Evolutionary conservation across 2,329 filamentous ascomycete genomes (phyloP).

Genomic region (Epichloe brachyelytri): DNA sequence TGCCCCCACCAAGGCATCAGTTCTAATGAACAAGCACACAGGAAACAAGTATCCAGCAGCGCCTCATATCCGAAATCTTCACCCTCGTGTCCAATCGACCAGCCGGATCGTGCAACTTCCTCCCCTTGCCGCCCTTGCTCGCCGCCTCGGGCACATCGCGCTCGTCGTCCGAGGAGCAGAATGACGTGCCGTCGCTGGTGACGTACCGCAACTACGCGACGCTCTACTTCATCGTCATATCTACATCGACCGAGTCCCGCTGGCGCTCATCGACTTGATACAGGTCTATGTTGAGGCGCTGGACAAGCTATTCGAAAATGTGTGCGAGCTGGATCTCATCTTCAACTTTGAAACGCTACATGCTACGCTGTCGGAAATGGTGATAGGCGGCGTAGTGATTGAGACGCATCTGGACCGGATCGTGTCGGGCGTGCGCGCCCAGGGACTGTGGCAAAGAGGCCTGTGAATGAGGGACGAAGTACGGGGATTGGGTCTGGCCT

Average conservation of each 20-base stretch:
- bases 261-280: conserved; percentile 90
- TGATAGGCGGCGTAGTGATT: conserved; percentile 86
- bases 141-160: conserved; percentile 48
- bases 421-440: conserved; percentile 66
- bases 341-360: conserved; percentile 98
- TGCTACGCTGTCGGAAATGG: conserved; percentile 82
- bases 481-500: conserved; percentile 35
- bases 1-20: not conserved
- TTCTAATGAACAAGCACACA: conserved; percentile 24
- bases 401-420: conserved; percentile 86
- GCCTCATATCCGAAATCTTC: conserved; percentile 94
- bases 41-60: conserved; percentile 96
- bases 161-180: conserved; percentile 56
- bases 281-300: conserved; percentile 96
- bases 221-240: conserved; percentile 97
- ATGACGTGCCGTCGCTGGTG: conserved; percentile 86
- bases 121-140: conserved; percentile 61
- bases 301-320: conserved; percentile 92
- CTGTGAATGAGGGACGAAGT: conserved; percentile 54
- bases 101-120: conserved; percentile 90
- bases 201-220: conserved; percentile 98
- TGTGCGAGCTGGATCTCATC: conserved; percentile 95
- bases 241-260: conserved; percentile 91
- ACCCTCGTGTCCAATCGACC: conserved; percentile 86
- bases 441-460: conserved; percentile 65